Conservation (phyloP, 2,329 filamentous ascomycete species). For the Graphiopsis chlorocephala region DNA sequence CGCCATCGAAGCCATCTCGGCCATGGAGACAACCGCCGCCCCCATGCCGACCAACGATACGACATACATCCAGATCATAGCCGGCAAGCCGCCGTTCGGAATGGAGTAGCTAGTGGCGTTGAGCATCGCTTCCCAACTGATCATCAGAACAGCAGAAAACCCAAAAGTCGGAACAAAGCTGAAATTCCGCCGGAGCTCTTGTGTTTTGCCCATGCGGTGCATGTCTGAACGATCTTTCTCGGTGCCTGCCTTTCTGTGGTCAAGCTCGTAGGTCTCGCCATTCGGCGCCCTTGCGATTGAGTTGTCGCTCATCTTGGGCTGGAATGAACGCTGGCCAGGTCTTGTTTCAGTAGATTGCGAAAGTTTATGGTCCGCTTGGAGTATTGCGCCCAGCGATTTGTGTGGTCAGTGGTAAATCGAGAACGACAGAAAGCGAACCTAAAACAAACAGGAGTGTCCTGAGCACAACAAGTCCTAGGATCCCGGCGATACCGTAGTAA, state of each 20-base stretch:
- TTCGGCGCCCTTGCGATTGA: background rate
- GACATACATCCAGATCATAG: slow-evolving; percentile 2
- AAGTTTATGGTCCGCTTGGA: background rate
- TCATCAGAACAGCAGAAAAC: slow-evolving; percentile 21
- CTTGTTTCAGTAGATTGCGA: background rate
- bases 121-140: background rate
- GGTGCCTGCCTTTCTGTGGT: background rate
- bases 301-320: background rate
- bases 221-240: background rate
- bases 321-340: background rate
- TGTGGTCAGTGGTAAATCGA: background rate
- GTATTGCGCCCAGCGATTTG: background rate
- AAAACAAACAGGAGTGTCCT: background rate
- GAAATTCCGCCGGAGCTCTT: background rate
- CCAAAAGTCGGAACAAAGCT: background rate
- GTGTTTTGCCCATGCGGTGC: slow-evolving; percentile 1
- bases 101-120: background rate
- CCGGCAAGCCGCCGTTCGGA: background rate
- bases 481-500: background rate
- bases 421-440: background rate
- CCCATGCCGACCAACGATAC: background rate
- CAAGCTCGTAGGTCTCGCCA: background rate
- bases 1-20: slow-evolving; percentile 10
- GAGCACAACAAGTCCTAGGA: background rate
- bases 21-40: background rate